phyloP scores from a whole-genome alignment of 2,329 filamentous ascomycete species.

The Fusarium nisikadoi region DNA sequence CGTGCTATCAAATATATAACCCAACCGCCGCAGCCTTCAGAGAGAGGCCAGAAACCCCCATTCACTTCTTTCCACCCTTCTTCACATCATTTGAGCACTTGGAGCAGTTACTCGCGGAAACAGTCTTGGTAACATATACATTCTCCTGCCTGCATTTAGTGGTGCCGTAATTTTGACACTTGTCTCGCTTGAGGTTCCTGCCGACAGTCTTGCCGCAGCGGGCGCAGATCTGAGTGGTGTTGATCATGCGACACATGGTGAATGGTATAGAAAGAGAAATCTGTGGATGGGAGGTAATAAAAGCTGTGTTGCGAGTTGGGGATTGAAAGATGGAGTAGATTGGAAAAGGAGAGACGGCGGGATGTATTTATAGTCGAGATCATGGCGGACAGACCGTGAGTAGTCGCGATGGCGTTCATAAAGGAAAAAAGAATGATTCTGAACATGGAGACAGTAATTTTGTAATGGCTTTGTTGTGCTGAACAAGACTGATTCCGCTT shows the following conservation, averaged over 20 bases:
- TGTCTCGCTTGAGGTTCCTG: background rate
- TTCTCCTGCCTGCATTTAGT: background rate
- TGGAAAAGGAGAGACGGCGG: accelerated
- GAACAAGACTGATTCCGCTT: accelerated
- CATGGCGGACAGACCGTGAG: accelerated
- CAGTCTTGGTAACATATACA: background rate
- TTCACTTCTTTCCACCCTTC: background rate
- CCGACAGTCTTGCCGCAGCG: background rate
- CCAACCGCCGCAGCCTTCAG: accelerated
- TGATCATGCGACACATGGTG: background rate
- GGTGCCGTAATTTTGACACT: background rate
- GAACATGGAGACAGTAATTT: background rate
- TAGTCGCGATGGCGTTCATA: too few relatives aligned
- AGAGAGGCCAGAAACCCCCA: accelerated
- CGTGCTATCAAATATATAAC: background rate
- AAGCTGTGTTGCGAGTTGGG: background rate
- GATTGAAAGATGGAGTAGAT: background rate
- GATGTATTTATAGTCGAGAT: background rate
- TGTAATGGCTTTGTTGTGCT: background rate
- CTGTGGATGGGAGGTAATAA: accelerated
- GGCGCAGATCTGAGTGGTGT: background rate
- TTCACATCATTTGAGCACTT: background rate
- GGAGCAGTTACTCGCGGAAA: accelerated
- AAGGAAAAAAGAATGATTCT: accelerated
- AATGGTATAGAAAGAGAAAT: background rate